A percentile compares a stretch with the other conserved stretches of the same genome.
These are phyloP conservation scores for Chimonanthus salicifolius DNA, from an alignment of 164 flowering plant species.

Conservation along the genomic window DNA sequence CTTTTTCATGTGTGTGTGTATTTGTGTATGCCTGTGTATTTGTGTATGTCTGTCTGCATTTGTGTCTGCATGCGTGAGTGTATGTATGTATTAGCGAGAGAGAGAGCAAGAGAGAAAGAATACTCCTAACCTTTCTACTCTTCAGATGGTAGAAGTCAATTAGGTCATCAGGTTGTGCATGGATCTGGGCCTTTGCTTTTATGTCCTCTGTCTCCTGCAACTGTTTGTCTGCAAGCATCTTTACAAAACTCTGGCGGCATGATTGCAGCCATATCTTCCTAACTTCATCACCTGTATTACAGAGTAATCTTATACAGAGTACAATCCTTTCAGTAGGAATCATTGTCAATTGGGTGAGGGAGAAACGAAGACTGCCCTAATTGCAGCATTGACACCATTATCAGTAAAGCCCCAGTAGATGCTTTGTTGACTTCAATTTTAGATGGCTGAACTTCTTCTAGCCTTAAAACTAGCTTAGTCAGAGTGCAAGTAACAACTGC, in stretches of 20 bases:
- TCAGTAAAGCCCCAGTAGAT: conserved; percentile 48
- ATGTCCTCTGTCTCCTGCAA: conserved; percentile 81
- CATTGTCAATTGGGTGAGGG: conserved; percentile 90
- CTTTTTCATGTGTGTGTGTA: too few relatives aligned
- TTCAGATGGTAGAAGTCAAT: conserved; percentile 94
- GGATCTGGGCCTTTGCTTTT: conserved; percentile 80
- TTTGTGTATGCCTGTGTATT: too few relatives aligned
- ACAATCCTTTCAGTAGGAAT: conserved; percentile 76
- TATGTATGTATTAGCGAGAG: too few relatives aligned
- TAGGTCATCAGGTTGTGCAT: conserved; percentile 95
- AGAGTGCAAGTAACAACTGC: conserved; percentile 84
- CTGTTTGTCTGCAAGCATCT: conserved; percentile 95
- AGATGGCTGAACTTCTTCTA: conserved; percentile 87
- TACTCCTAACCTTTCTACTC: conserved; percentile 88
- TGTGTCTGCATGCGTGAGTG: too few relatives aligned
- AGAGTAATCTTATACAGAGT: conserved; percentile 74
- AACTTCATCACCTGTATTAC: conserved; percentile 70
- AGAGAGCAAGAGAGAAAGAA: conserved; percentile 19
- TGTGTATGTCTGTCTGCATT: too few relatives aligned
- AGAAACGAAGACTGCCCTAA: conserved; percentile 77
- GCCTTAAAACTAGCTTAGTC: conserved; percentile 76
- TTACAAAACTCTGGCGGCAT: conserved; percentile 87
- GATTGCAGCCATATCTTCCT: conserved; percentile 85
- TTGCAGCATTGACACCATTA: conserved; percentile 86
- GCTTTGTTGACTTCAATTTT: conserved; percentile 77